A percentile compares a stretch with the other conserved stretches of the same genome.
Conservation (phyloP, 805 yeast genomes). For the Pichia exigua region DNA sequence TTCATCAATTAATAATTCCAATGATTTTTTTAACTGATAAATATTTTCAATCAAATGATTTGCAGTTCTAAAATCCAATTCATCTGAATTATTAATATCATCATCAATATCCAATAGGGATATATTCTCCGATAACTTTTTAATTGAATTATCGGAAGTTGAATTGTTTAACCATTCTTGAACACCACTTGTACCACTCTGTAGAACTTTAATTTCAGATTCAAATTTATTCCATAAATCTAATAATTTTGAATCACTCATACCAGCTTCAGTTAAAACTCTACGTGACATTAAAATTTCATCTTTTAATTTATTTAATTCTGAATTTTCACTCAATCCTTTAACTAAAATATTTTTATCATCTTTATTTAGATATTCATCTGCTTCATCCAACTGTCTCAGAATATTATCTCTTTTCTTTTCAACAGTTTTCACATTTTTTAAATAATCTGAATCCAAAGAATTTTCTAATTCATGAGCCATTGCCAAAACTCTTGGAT, state of each 20-base stretch:
- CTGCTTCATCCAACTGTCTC: slow-evolving; percentile 1
- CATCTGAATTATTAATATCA: slow-evolving; percentile 4
- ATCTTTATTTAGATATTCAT: slow-evolving; percentile 22
- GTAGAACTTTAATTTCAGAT: slow-evolving; percentile 37
- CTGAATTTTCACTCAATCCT: neutral
- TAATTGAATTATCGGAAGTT: neutral
- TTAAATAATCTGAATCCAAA: neutral
- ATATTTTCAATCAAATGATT: slow-evolving; percentile 37
- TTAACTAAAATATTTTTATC: slow-evolving; percentile 27
- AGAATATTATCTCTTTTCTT: neutral
- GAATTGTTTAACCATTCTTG: slow-evolving; percentile 23
- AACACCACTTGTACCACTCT: slow-evolving; percentile 37
- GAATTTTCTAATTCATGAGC: slow-evolving; percentile 25
- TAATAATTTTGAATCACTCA: slow-evolving; percentile 49
- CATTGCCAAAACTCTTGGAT: slow-evolving; percentile 33
- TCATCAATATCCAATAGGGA: slow-evolving; percentile 65
- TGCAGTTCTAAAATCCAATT: slow-evolving; percentile 22
- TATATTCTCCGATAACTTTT: slow-evolving; percentile 23
- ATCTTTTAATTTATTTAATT: slow-evolving; percentile 31
- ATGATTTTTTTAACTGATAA: slow-evolving; percentile 50
- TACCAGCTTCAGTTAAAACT: slow-evolving; percentile 52
- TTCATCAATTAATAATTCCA: slow-evolving; percentile 57
- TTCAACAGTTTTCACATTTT: neutral
- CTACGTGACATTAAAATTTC: slow-evolving; percentile 51
- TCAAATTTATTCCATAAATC: slow-evolving; percentile 36